Evolutionary conservation across 306 rosid species (phyloP).

Genomic region (Gastrolobium villosum): DNA sequence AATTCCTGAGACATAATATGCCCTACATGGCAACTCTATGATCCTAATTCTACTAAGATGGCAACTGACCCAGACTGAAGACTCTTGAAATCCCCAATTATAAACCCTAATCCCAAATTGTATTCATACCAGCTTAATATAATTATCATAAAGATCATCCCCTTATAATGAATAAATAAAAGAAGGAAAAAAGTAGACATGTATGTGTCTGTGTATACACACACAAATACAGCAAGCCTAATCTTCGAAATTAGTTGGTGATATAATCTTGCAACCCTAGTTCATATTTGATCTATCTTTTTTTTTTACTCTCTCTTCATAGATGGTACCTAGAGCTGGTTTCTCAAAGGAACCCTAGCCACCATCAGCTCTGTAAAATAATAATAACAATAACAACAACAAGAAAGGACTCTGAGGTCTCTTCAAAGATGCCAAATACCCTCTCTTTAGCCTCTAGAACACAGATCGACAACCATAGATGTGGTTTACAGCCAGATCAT

Average conservation of each 20-base stretch:
- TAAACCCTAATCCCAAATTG: neutral
- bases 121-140: neutral
- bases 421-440: neutral
- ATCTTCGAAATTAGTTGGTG: neutral
- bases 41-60: constrained; percentile 4
- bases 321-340: neutral
- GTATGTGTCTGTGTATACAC: neutral
- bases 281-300: neutral
- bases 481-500: too few relatives aligned
- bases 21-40: neutral
- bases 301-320: neutral
- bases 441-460: neutral
- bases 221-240: neutral
- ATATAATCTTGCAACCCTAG: neutral
- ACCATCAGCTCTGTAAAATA: neutral
- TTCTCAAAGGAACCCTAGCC: constrained; percentile 1
- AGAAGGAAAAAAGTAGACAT: neutral
- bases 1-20: constrained; percentile 1
- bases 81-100: constrained; percentile 13
- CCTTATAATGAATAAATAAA: neutral
- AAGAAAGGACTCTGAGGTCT: neutral
- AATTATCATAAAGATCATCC: neutral
- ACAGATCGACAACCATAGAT: too few relatives aligned
- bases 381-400: neutral
- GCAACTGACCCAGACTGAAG: neutral